Base-by-base conservation (phyloP, 2,329 filamentous ascomycete species). In the Mycocentrospora acerina region DNA sequence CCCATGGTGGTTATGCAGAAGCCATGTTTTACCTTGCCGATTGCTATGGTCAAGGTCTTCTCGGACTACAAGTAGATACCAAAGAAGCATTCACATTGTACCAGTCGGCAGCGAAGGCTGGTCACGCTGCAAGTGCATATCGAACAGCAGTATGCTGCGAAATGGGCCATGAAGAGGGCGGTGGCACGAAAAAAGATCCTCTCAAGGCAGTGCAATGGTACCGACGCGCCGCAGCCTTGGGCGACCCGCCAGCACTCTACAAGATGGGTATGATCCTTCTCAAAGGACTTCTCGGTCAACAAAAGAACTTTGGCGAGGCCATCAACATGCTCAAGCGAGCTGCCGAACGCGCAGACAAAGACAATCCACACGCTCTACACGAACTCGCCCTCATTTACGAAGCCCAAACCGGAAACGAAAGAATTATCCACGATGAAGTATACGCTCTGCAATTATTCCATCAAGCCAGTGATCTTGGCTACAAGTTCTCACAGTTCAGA, bases 171-270 rank as follows among this genome's bases (percentile, higher is more conserved):
- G 91, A 97, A 62, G 90, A 95, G 57, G 91, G 90, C 19, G 93
- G 93, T 35, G 93, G 93, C 16, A 97, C 93, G 1, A 83, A 88
- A 42, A 87, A 86, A 55, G 93, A 98, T 60, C 88, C 89, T 1
- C 71, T 91, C 51, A 97, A 97, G 70, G 91, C 93, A 1, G 90
- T 97, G 14, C 91, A 97, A 66, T 98, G 93, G 93, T 98, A 98
- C 69, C 90, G 91, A 65, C 86, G 90, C 29, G 90, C 93, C 6
- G 91, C 93, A 9, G 85, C 86, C 10, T 76, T 97, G 3, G 91
- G 93, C 3, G 91, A 98, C 60, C 85, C 86, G 2, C 87, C 91
- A 1, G 93, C 90, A 19, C 95, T 97, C 89, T 98, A 96, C 74
- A 98, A 98, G 70, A 83, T 97, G 69, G 93, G 93, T 42, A 95